Conservation (phyloP, 2,329 filamentous ascomycete species). For the Penicillium corylophilum region DNA sequence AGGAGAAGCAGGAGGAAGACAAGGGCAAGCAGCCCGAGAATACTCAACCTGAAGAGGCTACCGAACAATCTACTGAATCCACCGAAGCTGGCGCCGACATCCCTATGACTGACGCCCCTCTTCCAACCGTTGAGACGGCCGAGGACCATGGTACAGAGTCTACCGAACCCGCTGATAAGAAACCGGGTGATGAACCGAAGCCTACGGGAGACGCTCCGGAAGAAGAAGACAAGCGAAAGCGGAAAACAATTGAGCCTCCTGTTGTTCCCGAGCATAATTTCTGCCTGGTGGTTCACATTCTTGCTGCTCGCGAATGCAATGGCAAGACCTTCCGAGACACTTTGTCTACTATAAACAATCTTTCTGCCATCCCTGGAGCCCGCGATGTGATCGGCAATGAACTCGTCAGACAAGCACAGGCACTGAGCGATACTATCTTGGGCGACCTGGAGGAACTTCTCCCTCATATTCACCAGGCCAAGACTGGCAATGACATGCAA, state of each 20-base stretch:
- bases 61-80: slow-evolving; percentile 26
- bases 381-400: slow-evolving; percentile 92
- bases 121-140: slow-evolving; percentile 31
- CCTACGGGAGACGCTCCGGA: no score
- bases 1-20: slow-evolving; percentile 61
- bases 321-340: slow-evolving; percentile 98
- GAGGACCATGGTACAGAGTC: slow-evolving; percentile 25
- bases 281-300: slow-evolving; percentile 91
- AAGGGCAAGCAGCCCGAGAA: slow-evolving; percentile 40
- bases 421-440: slow-evolving; percentile 80
- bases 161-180: slow-evolving; percentile 15
- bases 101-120: slow-evolving; percentile 39
- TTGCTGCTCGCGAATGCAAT: slow-evolving; percentile 93
- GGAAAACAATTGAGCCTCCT: slow-evolving; percentile 70
- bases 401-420: slow-evolving; percentile 80
- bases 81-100: slow-evolving; percentile 38
- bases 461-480: slow-evolving; percentile 80
- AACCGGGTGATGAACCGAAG: slow-evolving; percentile 28
- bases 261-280: slow-evolving; percentile 86
- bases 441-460: slow-evolving; percentile 80
- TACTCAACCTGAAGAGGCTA: slow-evolving; percentile 15
- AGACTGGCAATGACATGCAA: slow-evolving; percentile 90
- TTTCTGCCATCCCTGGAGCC: slow-evolving; percentile 87
- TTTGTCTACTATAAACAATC: slow-evolving; percentile 95
- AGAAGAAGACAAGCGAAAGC: slow-evolving; percentile 56